Evolutionary conservation across 805 yeast species (phyloP).

Genomic region (Yamadazyma phyllophila): DNA sequence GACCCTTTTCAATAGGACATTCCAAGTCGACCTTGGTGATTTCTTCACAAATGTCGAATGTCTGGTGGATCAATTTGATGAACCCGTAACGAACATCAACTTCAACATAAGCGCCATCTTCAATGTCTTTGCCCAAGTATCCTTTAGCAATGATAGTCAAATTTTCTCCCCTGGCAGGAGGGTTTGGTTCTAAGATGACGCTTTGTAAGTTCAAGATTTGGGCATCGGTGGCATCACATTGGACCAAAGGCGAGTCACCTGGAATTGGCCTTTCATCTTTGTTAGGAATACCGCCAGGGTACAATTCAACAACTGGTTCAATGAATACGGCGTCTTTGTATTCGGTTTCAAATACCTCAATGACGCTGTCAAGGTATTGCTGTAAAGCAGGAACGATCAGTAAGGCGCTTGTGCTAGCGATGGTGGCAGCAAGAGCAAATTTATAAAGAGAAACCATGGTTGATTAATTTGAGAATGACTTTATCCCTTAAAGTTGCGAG

Average conservation of each 20-base stretch:
- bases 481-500: slow-evolving; percentile 1
- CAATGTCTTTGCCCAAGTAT: slow-evolving; percentile 49
- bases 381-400: slow-evolving; percentile 21
- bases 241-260: slow-evolving; percentile 81
- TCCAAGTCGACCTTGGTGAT: slow-evolving; percentile 76
- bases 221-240: slow-evolving; percentile 63
- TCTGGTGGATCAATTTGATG: slow-evolving; percentile 81
- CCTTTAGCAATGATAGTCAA: slow-evolving; percentile 81
- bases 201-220: slow-evolving; percentile 64
- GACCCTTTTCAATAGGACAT: slow-evolving; percentile 80
- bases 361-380: slow-evolving; percentile 13
- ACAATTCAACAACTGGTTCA: neutral
- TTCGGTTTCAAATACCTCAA: slow-evolving; percentile 12
- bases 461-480: slow-evolving; percentile 17
- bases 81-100: slow-evolving; percentile 92
- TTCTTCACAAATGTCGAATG: slow-evolving; percentile 91
- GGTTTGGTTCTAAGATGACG: slow-evolving; percentile 74
- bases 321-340: neutral
- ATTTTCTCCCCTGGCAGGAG: slow-evolving; percentile 84
- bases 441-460: slow-evolving; percentile 11
- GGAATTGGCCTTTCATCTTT: slow-evolving; percentile 68
- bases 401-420: slow-evolving; percentile 18
- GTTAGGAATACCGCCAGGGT: slow-evolving; percentile 28
- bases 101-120: slow-evolving; percentile 90
- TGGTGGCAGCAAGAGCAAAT: slow-evolving; percentile 13